Evolutionary conservation across 768 basidiomycete species (phyloP).

Genomic region (Mycena vitilis): DNA sequence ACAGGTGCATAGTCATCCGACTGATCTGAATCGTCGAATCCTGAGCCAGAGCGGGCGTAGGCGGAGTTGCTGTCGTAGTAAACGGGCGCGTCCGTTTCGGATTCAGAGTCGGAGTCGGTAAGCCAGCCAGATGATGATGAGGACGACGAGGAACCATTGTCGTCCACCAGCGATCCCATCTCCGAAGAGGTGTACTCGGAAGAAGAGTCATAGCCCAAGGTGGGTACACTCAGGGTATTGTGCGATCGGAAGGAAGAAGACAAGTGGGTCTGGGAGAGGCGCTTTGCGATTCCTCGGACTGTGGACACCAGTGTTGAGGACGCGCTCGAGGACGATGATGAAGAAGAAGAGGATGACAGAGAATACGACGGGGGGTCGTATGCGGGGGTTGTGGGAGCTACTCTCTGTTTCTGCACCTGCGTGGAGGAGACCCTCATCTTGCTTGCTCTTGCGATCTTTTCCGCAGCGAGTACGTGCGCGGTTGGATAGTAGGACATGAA

Average conservation of each 20-base stretch:
- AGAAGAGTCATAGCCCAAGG: conserved; percentile 54
- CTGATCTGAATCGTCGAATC: conserved; percentile 24
- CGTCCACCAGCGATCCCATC: conserved; percentile 72
- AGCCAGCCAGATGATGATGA: conserved; percentile 66
- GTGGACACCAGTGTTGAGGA: conserved; percentile 58
- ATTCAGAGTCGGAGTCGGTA: conserved; percentile 63
- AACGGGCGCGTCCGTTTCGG: conserved; percentile 49
- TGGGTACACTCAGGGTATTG: conserved; percentile 56
- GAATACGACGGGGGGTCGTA: conserved; percentile 46
- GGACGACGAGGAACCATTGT: conserved; percentile 63
- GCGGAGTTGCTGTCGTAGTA: conserved; percentile 43
- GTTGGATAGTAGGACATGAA: conserved; percentile 65
- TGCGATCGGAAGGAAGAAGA: conserved; percentile 42
- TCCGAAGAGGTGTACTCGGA: conserved; percentile 64
- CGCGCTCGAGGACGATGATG: conserved; percentile 45
- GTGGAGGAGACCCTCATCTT: conserved; percentile 55
- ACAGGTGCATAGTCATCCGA: conserved; percentile 31
- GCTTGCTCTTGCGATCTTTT: conserved; percentile 64
- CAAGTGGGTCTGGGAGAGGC: conserved; percentile 61
- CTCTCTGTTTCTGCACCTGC: conserved; percentile 49
- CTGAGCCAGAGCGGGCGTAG: conserved; percentile 41
- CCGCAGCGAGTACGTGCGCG: conserved; percentile 65
- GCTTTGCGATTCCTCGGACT: conserved; percentile 69
- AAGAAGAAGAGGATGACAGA: conserved; percentile 47
- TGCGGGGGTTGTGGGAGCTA: conserved; percentile 54